These are phyloP conservation scores for Macrophomina phaseolina DNA, from an alignment of 2,329 filamentous ascomycete species.

Conservation along the genomic window DNA sequence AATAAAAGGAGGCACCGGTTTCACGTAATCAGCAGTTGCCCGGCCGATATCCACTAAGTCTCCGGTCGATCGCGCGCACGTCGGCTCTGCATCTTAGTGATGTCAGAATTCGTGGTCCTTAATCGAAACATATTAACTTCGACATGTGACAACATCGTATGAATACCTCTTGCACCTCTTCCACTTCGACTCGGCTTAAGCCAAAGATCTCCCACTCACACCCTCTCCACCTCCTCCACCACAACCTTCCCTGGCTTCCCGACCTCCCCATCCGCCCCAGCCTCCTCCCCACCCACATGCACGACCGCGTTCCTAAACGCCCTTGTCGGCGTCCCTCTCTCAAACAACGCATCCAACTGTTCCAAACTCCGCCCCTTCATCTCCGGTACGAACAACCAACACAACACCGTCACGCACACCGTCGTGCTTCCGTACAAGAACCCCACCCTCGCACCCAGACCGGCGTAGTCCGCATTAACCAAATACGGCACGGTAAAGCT, in stretches of 20 bases:
- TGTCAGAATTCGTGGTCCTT: no score
- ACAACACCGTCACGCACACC: slow-evolving; percentile 43
- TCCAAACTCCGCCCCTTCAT: slow-evolving; percentile 43
- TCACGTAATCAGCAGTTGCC: no score
- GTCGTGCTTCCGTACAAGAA: slow-evolving; percentile 35
- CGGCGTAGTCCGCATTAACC: slow-evolving; percentile 57
- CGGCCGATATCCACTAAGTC: no score
- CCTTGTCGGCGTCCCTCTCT: slow-evolving; percentile 2
- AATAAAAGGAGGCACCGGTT: no score
- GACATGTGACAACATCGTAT: no score
- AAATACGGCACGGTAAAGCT: slow-evolving; percentile 70
- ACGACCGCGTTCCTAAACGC: slow-evolving; percentile 8
- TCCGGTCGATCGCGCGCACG: no score
- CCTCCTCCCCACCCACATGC: not conserved
- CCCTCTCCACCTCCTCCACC: slow-evolving; percentile 20
- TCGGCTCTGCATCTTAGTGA: no score
- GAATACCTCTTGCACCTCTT: no score
- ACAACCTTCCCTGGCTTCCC: slow-evolving; percentile 7
- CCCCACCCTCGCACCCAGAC: slow-evolving; percentile 50
- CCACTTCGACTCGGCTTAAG: no score
- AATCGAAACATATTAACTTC: no score
- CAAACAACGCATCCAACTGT: slow-evolving; percentile 46
- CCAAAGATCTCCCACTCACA: not conserved
- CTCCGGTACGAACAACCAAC: slow-evolving; percentile 43
- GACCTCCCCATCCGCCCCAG: not conserved